These are phyloP conservation scores for Cercospora beticola DNA, from an alignment of 2,329 filamentous ascomycete genomes.

Conservation along the genomic window DNA sequence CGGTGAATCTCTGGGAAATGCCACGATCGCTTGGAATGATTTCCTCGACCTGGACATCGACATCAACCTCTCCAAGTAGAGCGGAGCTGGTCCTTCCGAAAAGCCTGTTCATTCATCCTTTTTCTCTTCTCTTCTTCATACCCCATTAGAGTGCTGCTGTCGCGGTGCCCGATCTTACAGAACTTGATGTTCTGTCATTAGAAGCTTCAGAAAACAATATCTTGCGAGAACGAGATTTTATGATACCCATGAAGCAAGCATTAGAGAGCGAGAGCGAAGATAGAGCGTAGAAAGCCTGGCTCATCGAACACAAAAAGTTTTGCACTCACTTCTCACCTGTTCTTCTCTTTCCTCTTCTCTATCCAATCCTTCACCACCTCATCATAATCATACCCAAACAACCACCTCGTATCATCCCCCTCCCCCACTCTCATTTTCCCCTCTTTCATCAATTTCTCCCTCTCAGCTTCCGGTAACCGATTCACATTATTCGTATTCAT, in stretches of 20 bases:
- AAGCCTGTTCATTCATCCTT: neutral
- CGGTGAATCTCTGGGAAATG: conserved; percentile 1
- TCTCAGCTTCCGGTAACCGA: conserved; percentile 28
- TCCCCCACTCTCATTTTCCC: conserved; percentile 22
- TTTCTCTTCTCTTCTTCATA: neutral
- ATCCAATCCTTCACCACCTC: conserved; percentile 23
- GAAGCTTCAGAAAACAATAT: neutral
- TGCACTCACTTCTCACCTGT: neutral
- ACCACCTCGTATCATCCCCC: conserved; percentile 26
- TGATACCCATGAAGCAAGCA: neutral
- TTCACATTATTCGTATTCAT: conserved; percentile 25
- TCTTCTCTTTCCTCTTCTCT: neutral
- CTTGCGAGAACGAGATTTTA: neutral
- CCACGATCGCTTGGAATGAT: conserved; percentile 11
- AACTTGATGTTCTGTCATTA: neutral
- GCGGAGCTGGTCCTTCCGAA: neutral
- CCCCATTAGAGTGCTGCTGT: neutral
- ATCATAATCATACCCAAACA: conserved; percentile 23
- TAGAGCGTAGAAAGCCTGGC: neutral
- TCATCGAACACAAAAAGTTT: neutral
- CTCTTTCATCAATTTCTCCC: conserved; percentile 21
- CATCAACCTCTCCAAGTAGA: neutral
- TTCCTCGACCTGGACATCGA: neutral
- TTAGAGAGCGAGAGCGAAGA: neutral
- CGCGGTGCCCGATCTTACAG: neutral